phyloP scores from a whole-genome alignment of 164 flowering plant species.

The Stephania japonica region DNA sequence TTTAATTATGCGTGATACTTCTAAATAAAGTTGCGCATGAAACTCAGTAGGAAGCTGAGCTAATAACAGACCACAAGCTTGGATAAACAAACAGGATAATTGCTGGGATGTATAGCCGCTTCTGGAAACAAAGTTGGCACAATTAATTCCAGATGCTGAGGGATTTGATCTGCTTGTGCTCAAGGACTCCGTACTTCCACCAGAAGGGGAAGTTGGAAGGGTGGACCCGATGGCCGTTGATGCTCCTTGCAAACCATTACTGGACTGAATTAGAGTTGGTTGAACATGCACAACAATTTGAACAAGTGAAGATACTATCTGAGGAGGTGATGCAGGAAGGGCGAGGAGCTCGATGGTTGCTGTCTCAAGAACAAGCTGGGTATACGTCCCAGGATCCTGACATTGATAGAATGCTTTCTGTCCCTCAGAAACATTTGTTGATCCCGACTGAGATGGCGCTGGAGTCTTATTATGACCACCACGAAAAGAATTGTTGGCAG shows the following conservation, averaged over 20 bases:
- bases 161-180: constrained; percentile 64
- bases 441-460: constrained; percentile 47
- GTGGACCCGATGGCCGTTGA: constrained; percentile 52
- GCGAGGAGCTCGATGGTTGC: constrained; percentile 90
- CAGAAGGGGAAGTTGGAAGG: constrained; percentile 93
- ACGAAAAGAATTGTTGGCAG: constrained; percentile 39
- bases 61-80: constrained; percentile 91
- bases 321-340: constrained; percentile 80
- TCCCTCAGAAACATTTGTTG: constrained; percentile 50
- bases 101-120: constrained; percentile 93
- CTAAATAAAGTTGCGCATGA: constrained; percentile 75
- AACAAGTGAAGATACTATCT: constrained; percentile 79
- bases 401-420: constrained; percentile 87
- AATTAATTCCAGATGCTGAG: constrained; percentile 59
- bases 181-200: constrained; percentile 90
- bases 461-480: constrained; percentile 46
- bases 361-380: constrained; percentile 95
- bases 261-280: constrained; percentile 80
- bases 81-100: constrained; percentile 84
- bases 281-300: constrained; percentile 89
- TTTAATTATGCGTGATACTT: constrained; percentile 78
- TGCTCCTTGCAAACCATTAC: constrained; percentile 65
- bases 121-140: constrained; percentile 70
- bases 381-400: constrained; percentile 94
- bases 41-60: constrained; percentile 96